phyloP scores from a whole-genome alignment of 2,329 filamentous ascomycete genomes.

The Colletotrichum theobromicola region DNA sequence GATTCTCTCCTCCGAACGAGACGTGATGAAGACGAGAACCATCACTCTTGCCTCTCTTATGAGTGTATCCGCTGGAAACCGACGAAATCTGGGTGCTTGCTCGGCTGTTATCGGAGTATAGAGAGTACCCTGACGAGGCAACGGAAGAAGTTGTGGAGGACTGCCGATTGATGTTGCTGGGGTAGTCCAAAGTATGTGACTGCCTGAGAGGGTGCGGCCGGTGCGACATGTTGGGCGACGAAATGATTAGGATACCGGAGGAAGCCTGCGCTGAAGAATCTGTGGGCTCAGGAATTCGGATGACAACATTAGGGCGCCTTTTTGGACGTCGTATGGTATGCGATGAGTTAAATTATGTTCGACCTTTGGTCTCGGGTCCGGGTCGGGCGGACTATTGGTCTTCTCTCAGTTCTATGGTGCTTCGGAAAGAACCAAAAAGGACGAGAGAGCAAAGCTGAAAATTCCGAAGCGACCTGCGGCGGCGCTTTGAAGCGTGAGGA shows the following conservation, averaged over 20 bases:
- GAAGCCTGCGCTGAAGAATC: constrained; percentile 28
- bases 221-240: constrained; percentile 55
- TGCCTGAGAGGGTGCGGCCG: constrained; percentile 64
- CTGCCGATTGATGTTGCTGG: constrained; percentile 59
- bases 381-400: not conserved
- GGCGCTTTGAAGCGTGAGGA: not conserved
- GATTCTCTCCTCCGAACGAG: constrained; percentile 34
- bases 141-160: constrained; percentile 74
- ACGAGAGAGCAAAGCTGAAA: not conserved
- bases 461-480: constrained; percentile 3
- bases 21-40: constrained; percentile 53
- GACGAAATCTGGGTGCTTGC: constrained; percentile 77
- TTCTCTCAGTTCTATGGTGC: not conserved
- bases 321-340: constrained; percentile 10
- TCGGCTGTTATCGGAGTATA: constrained; percentile 62
- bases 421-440: not conserved
- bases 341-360: not conserved
- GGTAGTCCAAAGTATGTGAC: constrained; percentile 55
- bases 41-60: constrained; percentile 81
- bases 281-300: constrained; percentile 25
- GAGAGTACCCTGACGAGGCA: constrained; percentile 73
- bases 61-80: constrained; percentile 69
- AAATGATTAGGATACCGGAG: constrained; percentile 17
- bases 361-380: not conserved
- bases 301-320: constrained; percentile 31